phyloP scores from a whole-genome alignment of 768 basidiomycete genomes.

The Pholiota molesta region DNA sequence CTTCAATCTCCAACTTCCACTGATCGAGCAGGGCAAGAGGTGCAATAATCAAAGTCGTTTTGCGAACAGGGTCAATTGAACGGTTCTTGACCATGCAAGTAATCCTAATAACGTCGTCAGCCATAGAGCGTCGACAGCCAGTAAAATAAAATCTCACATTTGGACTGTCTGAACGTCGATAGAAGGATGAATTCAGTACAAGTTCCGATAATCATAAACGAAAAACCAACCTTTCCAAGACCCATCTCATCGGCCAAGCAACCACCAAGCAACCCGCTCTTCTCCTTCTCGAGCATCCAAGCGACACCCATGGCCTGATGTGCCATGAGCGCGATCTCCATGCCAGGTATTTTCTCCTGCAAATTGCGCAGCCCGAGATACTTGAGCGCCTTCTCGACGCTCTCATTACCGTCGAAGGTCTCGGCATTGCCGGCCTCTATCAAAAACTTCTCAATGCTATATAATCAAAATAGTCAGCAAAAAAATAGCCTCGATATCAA shows the following conservation, averaged over 20 bases:
- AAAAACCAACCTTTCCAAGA: conserved; percentile 52
- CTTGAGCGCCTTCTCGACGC: conserved; percentile 57
- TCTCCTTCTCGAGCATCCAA: conserved; percentile 63
- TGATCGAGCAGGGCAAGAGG: conserved; percentile 70
- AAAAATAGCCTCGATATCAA: background rate
- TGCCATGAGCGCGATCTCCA: conserved; percentile 65
- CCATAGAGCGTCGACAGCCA: background rate
- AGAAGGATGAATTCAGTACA: background rate
- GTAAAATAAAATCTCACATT: conserved; percentile 33
- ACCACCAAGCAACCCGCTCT: conserved; percentile 44
- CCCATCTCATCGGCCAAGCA: conserved; percentile 61
- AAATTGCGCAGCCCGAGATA: conserved; percentile 54
- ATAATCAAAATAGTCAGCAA: conserved; percentile 5
- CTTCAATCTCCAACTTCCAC: conserved; percentile 64
- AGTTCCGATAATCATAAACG: background rate
- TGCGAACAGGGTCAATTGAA: conserved; percentile 50
- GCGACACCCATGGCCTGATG: conserved; percentile 67
- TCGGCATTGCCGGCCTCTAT: conserved; percentile 58
- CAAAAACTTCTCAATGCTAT: conserved; percentile 57
- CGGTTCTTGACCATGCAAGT: conserved; percentile 59
- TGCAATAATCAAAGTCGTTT: conserved; percentile 70
- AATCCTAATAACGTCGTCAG: conserved; percentile 43
- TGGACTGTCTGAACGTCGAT: conserved; percentile 46
- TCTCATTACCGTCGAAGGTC: conserved; percentile 60
- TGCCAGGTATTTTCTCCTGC: conserved; percentile 54